Base-by-base conservation (phyloP, 176 grass and related monocot species). In the Oryza glumipatula region DNA sequence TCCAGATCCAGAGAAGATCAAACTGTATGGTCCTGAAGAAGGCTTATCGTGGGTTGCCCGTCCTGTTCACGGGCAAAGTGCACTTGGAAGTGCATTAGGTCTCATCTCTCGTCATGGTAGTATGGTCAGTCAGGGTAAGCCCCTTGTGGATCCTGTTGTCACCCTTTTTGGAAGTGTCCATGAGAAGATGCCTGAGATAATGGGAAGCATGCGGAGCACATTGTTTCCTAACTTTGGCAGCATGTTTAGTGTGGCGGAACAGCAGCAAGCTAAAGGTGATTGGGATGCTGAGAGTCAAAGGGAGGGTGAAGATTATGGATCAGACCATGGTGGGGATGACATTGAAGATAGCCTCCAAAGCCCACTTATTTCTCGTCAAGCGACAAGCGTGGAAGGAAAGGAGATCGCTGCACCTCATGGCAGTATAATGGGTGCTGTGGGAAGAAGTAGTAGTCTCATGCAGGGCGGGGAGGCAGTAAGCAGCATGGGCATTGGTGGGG, bases 171-270 rank as follows among this genome's bases (percentile, higher is more conserved):
- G 93, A 24, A 96, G 94, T 89, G 92, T 99, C 64, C 97, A 99
- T 6, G 97, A 92, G 70, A 99, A 92, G 79, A 78, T 85, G 64
- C 91, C 96, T 1, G 96, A 99, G 83, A 81, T 88, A 76, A 89
- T 89, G 89, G 97, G 97, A 39, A 99, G 97, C 85, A 98, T 98
- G 96, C 35, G 95, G 52, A 98, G 96, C 67, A 89, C 91, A 48
- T 61, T 99, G 52, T 99, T 99, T 77, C 93, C 97, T 41, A 99
- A 99, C 88, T 99, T 99, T 73, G 96, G 93, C 45, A 99, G 96
- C 84, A 99, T 99, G 96, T 99, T 99, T 35, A 96, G 86, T 38
- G 72, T 92, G 45, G 89, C 94, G 7, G 97, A 99, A 21, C 89
- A 90, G 36, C 91, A 96, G 81, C 91, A 99, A 10, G 51, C 45